Evolutionary conservation across 2,329 filamentous ascomycete species (phyloP).

Genomic region (Epichloe elymi): DNA sequence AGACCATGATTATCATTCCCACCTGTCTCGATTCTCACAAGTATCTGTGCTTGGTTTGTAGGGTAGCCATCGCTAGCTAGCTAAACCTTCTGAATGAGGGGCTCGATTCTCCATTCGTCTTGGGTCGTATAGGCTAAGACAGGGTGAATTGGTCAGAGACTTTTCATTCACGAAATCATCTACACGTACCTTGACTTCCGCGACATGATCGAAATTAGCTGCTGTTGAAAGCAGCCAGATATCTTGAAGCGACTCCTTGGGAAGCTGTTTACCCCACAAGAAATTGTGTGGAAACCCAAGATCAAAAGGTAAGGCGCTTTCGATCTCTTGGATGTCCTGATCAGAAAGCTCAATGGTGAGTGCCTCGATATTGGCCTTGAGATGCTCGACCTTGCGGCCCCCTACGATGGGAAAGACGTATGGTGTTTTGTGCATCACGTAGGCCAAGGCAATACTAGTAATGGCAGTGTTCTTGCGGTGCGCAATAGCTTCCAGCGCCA

Average conservation of each 20-base stretch:
- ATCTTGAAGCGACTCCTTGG: slow-evolving; percentile 23
- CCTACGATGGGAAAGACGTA: slow-evolving; percentile 65
- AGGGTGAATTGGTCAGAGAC: neutral
- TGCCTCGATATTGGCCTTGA: slow-evolving; percentile 57
- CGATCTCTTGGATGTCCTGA: slow-evolving; percentile 54
- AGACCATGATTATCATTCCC: neutral
- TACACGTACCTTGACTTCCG: slow-evolving; percentile 21
- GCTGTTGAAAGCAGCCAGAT: slow-evolving; percentile 32
- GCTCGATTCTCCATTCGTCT: slow-evolving; percentile 29
- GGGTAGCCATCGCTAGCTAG: slow-evolving; percentile 23
- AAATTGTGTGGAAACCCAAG: slow-evolving; percentile 55
- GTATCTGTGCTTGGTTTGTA: neutral
- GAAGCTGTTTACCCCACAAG: slow-evolving; percentile 29
- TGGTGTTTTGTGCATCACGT: slow-evolving; percentile 58
- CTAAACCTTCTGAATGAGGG: slow-evolving; percentile 17
- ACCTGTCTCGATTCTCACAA: neutral
- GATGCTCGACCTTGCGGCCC: slow-evolving; percentile 54
- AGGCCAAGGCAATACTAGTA: slow-evolving; percentile 50
- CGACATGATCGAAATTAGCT: slow-evolving; percentile 38
- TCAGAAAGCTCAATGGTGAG: slow-evolving; percentile 44
- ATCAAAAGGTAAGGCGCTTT: slow-evolving; percentile 47
- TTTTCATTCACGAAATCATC: neutral
- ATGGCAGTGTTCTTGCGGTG: slow-evolving; percentile 27
- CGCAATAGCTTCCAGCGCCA: slow-evolving; percentile 36
- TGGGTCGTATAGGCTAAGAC: slow-evolving; percentile 26